Evolutionary conservation across 2,329 filamentous ascomycete genomes (phyloP), one percentile per base, ranked within the genome.

Genomic region (Aspergillus novoparasiticus): DNA sequence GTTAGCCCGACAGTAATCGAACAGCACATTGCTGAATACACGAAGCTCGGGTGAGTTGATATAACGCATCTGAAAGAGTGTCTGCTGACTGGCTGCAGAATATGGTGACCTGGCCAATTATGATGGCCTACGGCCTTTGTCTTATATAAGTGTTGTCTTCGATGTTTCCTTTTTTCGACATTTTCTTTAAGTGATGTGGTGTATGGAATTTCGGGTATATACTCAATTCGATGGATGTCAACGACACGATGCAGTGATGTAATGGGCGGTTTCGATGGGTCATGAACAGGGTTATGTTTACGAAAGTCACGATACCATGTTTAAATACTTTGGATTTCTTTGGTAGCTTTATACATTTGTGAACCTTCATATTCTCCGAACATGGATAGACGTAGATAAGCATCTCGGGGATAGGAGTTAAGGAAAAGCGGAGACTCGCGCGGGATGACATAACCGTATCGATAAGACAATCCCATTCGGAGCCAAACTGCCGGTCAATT

Each of bases 391-490:
- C 21, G 16, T 41, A 48, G 23, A 48, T 28, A 28, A 46, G 32
- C 11, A n/a, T 39, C 23, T 48, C 68, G 68, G 66, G 50, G 64
- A 65, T 67, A 71, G 69, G 69, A 67, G 65, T 66, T 71, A 71
- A 67, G 51, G 45, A 60, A 50, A 60, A 62, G 36, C 55, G 54
- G 64, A 66, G 64, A 51, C 28, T 41, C 3, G 16, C 8, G 21
- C 43, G 34, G 23, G 57, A 53, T 53, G 64, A 67, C 66, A 67
- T 68, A 66, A 66, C 58, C 23, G 51, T 69, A 69, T 69, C 67
- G 67, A 69, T 69, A 69, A 69, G 65, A 36, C 55, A 53, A 59
- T 45, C 51, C 48, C 46, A 48, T 43, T 51, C 53, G 32, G 53
- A 55, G 28, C 4, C 21, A 30, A n/a, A 23, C 16, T 43, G 55